Evolutionary conservation across 768 basidiomycete species (phyloP).

Genomic region (Hygrophorus pudorinus): DNA sequence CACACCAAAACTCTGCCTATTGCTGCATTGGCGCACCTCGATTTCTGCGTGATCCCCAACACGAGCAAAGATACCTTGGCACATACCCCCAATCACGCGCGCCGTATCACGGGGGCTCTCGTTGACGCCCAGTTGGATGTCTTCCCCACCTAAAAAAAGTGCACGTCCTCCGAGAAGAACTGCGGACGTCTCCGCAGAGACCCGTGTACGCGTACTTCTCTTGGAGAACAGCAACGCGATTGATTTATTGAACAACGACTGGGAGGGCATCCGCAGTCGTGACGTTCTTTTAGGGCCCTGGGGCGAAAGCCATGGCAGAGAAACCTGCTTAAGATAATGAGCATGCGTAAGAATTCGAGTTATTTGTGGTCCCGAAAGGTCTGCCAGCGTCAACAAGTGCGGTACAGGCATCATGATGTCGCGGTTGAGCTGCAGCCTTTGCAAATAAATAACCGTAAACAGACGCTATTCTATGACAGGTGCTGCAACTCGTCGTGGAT

Average conservation of each 20-base stretch:
- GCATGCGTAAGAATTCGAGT: slow-evolving; percentile 54
- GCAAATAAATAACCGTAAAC: background rate
- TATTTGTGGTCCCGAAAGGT: slow-evolving; percentile 73
- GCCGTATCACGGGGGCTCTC: slow-evolving; percentile 80
- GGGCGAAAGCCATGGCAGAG: slow-evolving; percentile 61
- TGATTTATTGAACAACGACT: slow-evolving; percentile 36
- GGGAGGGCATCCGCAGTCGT: slow-evolving; percentile 46
- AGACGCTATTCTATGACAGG: background rate
- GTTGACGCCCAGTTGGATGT: slow-evolving; percentile 95
- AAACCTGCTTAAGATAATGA: slow-evolving; percentile 47
- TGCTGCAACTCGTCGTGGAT: slow-evolving; percentile 60
- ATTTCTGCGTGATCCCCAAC: slow-evolving; percentile 90
- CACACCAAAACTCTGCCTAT: too few species aligned
- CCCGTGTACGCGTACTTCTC: slow-evolving; percentile 84
- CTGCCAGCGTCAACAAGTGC: slow-evolving; percentile 83
- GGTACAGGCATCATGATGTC: slow-evolving; percentile 26
- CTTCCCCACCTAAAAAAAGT: slow-evolving; percentile 80
- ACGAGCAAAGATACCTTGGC: slow-evolving; percentile 93
- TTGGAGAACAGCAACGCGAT: slow-evolving; percentile 90
- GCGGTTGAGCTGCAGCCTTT: too few species aligned
- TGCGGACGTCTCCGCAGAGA: slow-evolving; percentile 80
- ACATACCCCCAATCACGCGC: slow-evolving; percentile 88
- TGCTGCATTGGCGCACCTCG: slow-evolving; percentile 50
- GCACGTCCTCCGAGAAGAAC: slow-evolving; percentile 77
- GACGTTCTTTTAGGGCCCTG: slow-evolving; percentile 26